Evolutionary conservation across 208 protist genomes (phyloP).

Genomic region (Acanthamoeba healyi): DNA sequence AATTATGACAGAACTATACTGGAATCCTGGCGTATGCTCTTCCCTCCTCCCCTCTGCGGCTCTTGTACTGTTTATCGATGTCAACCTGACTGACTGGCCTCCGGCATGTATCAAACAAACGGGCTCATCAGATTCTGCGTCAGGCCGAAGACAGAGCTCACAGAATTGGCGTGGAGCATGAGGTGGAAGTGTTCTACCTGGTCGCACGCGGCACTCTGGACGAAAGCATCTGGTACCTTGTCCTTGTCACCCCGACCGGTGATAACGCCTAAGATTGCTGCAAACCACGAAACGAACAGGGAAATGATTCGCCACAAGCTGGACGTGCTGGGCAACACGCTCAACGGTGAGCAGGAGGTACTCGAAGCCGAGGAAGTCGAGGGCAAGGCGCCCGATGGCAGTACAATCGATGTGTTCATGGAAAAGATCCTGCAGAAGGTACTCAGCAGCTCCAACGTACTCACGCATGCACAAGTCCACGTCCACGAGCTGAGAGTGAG

Average conservation of each 20-base stretch:
- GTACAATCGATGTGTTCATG: slow-evolving; percentile 41
- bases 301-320: slow-evolving; percentile 78
- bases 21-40: slow-evolving; percentile 94
- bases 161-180: slow-evolving; percentile 95
- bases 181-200: slow-evolving; percentile 95
- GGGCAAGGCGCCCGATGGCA: slow-evolving; percentile 63
- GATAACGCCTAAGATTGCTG: too few relatives aligned
- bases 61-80: neutral
- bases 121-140: slow-evolving; percentile 91
- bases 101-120: neutral
- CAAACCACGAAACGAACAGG: too few relatives aligned
- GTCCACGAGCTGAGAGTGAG: neutral
- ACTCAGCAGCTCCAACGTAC: neutral
- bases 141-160: slow-evolving; percentile 98
- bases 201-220: slow-evolving; percentile 86
- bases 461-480: neutral
- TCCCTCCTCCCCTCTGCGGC: neutral
- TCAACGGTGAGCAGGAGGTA: slow-evolving; percentile 76
- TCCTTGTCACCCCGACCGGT: too few relatives aligned
- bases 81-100: neutral
- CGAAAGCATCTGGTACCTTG: slow-evolving; percentile 83
- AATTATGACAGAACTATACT: slow-evolving; percentile 97
- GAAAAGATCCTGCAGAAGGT: slow-evolving; percentile 50
- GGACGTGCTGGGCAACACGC: slow-evolving; percentile 76
- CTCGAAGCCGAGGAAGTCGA: slow-evolving; percentile 57